Evolutionary conservation across 176 grass and related monocot genomes (phyloP), one percentile per base, ranked within the genome.

Genomic region (Leersia perrieri): DNA sequence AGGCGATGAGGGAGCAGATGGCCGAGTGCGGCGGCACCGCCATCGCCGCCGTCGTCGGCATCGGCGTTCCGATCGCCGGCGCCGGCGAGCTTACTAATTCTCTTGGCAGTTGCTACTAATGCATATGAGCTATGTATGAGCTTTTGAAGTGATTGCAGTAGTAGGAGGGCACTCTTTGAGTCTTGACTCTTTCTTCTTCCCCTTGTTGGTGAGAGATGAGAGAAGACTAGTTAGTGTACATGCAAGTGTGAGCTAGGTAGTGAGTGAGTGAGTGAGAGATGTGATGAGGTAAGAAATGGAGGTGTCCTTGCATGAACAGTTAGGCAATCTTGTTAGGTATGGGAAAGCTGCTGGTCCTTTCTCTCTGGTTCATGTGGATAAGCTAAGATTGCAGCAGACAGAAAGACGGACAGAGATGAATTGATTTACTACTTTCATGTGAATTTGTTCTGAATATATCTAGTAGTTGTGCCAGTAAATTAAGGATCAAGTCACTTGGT

Each of bases 1-100:
- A 87, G 63, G 88, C 76, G 33, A 93, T 86, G 65, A 98, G 81
- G 29, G 78, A 79, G 40, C n/a, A 41, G 51, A 95, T 91, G 62
- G 88, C 85, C 70, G 47, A 28, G 44, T 80, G 83, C 58, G 83
- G 72, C 8, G 82, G 88, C 60, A 85, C 25, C 49, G 82, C 77
- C 82, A 27, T 47, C 8, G 81, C 38, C 66, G 51, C 35, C 28
- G 70, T 14, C 76, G 38, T 69, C 30, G 69, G 80, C 80, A 36
- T 88, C 60, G 55, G n/a, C n/a, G n/a, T n/a, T n/a, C n/a, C 65
- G 5, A 20, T n/a, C 51, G 68, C 26, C 40, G 36, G 14, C 68
- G 33, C 9, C 45, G 60, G 63, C 12, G 13, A 14, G 51, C 51
- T 22, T 18, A 23, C 22, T 3, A 38, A 7, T 9, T 22, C 22